phyloP scores from a whole-genome alignment of 805 yeast species.

The Yarrowia bubula region DNA sequence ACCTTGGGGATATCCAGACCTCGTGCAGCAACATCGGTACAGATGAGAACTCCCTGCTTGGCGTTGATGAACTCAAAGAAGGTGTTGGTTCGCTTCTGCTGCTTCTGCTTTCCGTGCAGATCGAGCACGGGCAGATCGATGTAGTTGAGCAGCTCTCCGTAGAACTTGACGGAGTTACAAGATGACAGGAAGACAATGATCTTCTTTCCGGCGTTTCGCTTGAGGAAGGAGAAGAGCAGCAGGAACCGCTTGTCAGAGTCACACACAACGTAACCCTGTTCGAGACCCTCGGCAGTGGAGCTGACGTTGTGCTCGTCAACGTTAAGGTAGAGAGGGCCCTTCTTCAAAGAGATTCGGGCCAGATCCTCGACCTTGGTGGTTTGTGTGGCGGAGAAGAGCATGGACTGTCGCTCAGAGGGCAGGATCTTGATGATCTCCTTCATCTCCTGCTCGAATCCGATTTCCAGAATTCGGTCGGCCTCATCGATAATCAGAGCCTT shows the following conservation, averaged over 20 bases:
- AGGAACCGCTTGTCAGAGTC: constrained; percentile 93
- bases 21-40: constrained; percentile 99
- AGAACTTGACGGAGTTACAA: constrained; percentile 95
- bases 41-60: constrained; percentile 83
- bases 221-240: constrained; percentile 85
- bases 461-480: constrained; percentile 96
- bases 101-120: constrained; percentile 97
- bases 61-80: constrained; percentile 98
- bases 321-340: constrained; percentile 91
- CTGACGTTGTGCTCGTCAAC: constrained; percentile 80
- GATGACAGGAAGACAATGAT: constrained; percentile 93
- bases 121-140: constrained; percentile 96
- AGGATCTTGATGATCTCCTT: constrained; percentile 89
- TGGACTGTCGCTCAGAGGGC: constrained; percentile 91
- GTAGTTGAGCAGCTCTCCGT: constrained; percentile 90
- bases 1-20: constrained; percentile 98
- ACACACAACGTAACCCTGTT: constrained; percentile 97
- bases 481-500: constrained; percentile 95
- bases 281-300: constrained; percentile 94
- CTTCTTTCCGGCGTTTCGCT: constrained; percentile 82
- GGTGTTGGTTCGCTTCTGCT: constrained; percentile 96
- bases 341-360: constrained; percentile 91
- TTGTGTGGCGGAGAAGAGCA: constrained; percentile 99
- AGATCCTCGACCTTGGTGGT: constrained; percentile 98
- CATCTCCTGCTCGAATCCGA: constrained; percentile 99